Evolutionary conservation across 2,329 filamentous ascomycete genomes (phyloP).

Genomic region (Cladorrhinum sp.): DNA sequence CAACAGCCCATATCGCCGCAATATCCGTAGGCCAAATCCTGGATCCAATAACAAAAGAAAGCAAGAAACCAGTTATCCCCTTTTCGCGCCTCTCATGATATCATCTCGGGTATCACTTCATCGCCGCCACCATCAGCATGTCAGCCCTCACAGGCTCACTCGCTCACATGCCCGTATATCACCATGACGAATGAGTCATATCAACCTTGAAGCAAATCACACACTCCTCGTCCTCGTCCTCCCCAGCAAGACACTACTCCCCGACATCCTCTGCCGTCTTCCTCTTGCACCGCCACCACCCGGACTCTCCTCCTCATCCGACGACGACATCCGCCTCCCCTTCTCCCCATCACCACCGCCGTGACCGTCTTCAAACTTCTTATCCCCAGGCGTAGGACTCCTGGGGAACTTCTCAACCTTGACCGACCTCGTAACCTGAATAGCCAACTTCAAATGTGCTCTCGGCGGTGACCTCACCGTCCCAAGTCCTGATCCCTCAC

Average conservation of each 20-base stretch:
- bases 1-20: not conserved
- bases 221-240: not conserved
- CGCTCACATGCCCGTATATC: too few species aligned
- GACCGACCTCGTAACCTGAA: constrained; percentile 19
- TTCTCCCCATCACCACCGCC: not conserved
- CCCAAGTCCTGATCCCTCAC: not conserved
- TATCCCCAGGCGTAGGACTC: constrained; percentile 9
- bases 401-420: constrained; percentile 13
- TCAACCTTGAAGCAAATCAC: not conserved
- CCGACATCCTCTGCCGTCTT: not conserved
- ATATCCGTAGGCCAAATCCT: not conserved
- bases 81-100: not conserved
- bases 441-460: constrained; percentile 20
- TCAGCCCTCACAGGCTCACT: too few species aligned
- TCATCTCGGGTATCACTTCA: not conserved
- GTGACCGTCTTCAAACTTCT: not conserved
- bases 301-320: not conserved
- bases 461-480: constrained; percentile 15
- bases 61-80: not conserved
- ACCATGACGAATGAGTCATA: too few species aligned
- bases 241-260: not conserved
- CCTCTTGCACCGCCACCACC: not conserved
- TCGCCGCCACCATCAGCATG: not conserved
- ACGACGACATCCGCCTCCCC: not conserved
- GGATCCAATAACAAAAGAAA: not conserved